Evolutionary conservation across 176 grass and related monocot species (phyloP), one percentile per base, ranked within the genome.

Genomic region (Oryza nivara): DNA sequence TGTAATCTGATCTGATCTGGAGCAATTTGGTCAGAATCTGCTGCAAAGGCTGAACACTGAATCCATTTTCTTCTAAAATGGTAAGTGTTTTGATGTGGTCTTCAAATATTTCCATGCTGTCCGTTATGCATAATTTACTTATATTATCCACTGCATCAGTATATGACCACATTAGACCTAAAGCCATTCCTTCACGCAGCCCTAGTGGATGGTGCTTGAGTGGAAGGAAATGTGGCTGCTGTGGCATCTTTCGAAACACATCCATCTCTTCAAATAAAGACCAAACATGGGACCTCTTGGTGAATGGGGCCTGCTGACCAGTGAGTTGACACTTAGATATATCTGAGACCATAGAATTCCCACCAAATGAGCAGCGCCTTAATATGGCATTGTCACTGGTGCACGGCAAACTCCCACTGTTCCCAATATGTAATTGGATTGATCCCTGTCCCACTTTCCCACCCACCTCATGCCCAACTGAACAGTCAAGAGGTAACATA

Each of bases 111-210:
- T 69, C 80, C 30, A 43, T 36, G 77, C 19, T 54, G n/a, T 92
- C 77, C 47, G 66, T 68, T 67, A 92, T 86, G 48, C 65, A 1
- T 22, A 89, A 77, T 43, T 72, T 64, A 19, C 30, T 67, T 34
- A 84, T 81, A 80, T 12, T 54, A 28, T 83, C 48, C 67, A 88
- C 88, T 63, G 92, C 51, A 44, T 77, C 84, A 15, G 76, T 63
- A 83, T 82, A 95, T 7, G 88, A 72, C 36, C 88, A 16, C 85
- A 86, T 95, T 47, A 95, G 6, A 71, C 93, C 93, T 84, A 95
- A 79, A 28, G 93, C 93, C 34, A 85, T 84, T 70, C 93, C 93
- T 88, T 95, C 93, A 70, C 90, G 83, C 36, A 95, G 36, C 38
- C 30, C 20, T 74, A 56, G 66, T 11, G 65, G 4, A 65, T 56